These are phyloP conservation scores for Cystofilobasidium macerans DNA, from an alignment of 768 basidiomycete genomes.

Conservation along the genomic window DNA sequence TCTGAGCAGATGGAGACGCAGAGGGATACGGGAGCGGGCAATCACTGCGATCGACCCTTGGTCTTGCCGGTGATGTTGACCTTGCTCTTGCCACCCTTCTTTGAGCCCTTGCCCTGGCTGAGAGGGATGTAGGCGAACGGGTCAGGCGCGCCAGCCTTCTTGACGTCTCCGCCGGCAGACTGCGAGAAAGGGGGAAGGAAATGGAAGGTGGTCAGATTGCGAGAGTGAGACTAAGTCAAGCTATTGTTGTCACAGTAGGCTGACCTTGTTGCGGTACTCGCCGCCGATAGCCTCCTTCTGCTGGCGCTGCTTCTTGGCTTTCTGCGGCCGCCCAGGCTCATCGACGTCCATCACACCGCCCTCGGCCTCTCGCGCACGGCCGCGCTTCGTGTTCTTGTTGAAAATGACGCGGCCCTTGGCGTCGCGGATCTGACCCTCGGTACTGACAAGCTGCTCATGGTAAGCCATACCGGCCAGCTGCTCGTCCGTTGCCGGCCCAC, in stretches of 20 bases:
- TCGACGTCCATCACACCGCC: slow-evolving; percentile 61
- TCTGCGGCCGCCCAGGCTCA: slow-evolving; percentile 39
- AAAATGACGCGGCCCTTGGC: slow-evolving; percentile 78
- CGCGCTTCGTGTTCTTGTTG: slow-evolving; percentile 93
- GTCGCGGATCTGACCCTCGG: slow-evolving; percentile 80
- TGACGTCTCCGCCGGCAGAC: slow-evolving; percentile 92
- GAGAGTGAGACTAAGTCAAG: neutral
- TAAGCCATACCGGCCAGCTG: slow-evolving; percentile 54
- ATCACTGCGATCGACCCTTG: slow-evolving; percentile 4
- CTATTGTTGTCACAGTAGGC: neutral
- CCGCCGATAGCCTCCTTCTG: slow-evolving; percentile 45
- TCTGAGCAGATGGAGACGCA: neutral
- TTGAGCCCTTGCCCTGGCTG: slow-evolving; percentile 45
- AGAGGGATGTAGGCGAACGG: slow-evolving; percentile 87
- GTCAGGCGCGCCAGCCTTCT: slow-evolving; percentile 66
- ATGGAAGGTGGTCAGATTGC: neutral
- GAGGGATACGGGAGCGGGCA: neutral
- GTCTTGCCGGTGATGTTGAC: slow-evolving; percentile 26
- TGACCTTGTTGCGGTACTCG: slow-evolving; percentile 45
- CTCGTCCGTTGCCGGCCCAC: slow-evolving; percentile 18
- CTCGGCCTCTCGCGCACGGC: slow-evolving; percentile 55
- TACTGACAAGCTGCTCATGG: slow-evolving; percentile 65
- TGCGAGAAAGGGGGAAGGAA: slow-evolving; percentile 38
- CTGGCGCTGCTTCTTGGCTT: slow-evolving; percentile 37
- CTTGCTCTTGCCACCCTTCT: slow-evolving; percentile 11